A percentile compares a stretch with the other conserved stretches of the same genome.
Evolutionary conservation across 1,284 basidiomycete genomes (phyloP).

Genomic region (Microbotryum intermedium): DNA sequence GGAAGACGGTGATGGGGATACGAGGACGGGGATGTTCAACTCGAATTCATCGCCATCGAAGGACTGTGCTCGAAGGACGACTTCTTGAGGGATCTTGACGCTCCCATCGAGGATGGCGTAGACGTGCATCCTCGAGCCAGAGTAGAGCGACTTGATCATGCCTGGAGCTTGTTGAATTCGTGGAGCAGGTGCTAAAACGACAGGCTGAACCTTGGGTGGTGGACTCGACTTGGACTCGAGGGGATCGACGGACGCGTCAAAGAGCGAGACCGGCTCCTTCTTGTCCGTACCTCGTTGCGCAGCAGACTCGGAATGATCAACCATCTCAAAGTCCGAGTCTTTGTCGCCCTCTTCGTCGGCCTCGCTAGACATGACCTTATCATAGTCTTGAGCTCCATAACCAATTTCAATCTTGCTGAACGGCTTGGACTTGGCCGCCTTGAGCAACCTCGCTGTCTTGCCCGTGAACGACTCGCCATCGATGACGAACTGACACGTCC

Average conservation of each 20-base stretch:
- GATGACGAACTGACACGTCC: constrained; percentile 8
- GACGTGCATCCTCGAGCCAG: constrained; percentile 11
- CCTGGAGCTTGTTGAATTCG: constrained; percentile 5
- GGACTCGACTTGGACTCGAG: not conserved
- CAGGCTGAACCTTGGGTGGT: not conserved
- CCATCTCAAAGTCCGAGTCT: not conserved
- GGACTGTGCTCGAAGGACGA: constrained; percentile 8
- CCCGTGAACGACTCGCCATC: constrained; percentile 20
- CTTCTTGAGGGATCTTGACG: not conserved
- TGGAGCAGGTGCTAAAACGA: constrained; percentile 1
- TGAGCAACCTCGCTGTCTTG: constrained; percentile 12
- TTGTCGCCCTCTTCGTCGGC: not conserved
- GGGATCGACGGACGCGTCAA: constrained; percentile 8
- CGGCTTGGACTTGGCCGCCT: constrained; percentile 8
- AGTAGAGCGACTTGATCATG: constrained; percentile 1
- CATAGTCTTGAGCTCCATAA: not conserved
- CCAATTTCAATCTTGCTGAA: constrained; percentile 6
- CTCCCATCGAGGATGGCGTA: constrained; percentile 10
- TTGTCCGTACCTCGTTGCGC: not conserved
- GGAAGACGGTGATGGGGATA: not conserved
- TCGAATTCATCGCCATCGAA: not conserved
- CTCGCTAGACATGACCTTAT: not conserved
- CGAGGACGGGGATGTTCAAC: constrained; percentile 7
- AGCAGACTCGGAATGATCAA: not conserved
- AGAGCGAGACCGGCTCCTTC: not conserved